Conservation (phyloP, 2,329 filamentous ascomycete species). For the Curvularia eragrostidis region DNA sequence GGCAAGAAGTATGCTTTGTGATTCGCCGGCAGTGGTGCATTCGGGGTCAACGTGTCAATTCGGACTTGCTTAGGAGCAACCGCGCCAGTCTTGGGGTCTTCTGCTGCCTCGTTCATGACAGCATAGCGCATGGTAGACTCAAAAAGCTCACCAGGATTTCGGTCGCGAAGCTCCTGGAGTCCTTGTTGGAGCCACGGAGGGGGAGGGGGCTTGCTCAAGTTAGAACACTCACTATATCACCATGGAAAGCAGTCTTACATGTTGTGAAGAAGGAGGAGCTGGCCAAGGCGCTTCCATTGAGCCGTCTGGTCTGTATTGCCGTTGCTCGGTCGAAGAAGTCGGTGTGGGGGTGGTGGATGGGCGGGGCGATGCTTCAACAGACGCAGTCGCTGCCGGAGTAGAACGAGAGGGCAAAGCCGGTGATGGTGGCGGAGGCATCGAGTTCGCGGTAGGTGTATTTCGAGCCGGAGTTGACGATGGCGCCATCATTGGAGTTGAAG, state of each 20-base stretch:
- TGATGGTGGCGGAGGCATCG: conserved; percentile 64
- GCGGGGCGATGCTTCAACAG: conserved; percentile 40
- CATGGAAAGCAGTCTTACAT: conserved; percentile 60
- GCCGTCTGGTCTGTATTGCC: conserved; percentile 56
- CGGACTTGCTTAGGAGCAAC: conserved; percentile 58
- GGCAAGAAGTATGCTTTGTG: conserved; percentile 84
- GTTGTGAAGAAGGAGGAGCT: conserved; percentile 63
- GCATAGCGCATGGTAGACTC: conserved; percentile 92
- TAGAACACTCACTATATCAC: conserved; percentile 15
- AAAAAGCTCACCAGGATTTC: conserved; percentile 82
- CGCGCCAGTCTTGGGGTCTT: conserved; percentile 63
- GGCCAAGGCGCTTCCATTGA: conserved; percentile 70
- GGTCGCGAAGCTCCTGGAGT: conserved; percentile 71
- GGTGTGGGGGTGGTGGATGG: conserved; percentile 49
- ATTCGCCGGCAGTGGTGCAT: conserved; percentile 64
- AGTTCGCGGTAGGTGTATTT: conserved; percentile 58
- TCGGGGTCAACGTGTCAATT: conserved; percentile 53
- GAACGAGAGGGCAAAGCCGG: conserved; percentile 51
- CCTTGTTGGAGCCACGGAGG: conserved; percentile 84
- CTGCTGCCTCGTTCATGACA: conserved; percentile 68
- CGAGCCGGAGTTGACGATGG: conserved; percentile 56
- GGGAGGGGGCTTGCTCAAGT: conserved; percentile 71
- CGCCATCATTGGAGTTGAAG: conserved; percentile 54
- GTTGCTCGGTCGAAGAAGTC: conserved; percentile 41
- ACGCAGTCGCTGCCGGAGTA: conserved; percentile 32